Evolutionary conservation across 164 flowering plant genomes (phyloP).

Genomic region (Magnolia kwangsiensis): DNA sequence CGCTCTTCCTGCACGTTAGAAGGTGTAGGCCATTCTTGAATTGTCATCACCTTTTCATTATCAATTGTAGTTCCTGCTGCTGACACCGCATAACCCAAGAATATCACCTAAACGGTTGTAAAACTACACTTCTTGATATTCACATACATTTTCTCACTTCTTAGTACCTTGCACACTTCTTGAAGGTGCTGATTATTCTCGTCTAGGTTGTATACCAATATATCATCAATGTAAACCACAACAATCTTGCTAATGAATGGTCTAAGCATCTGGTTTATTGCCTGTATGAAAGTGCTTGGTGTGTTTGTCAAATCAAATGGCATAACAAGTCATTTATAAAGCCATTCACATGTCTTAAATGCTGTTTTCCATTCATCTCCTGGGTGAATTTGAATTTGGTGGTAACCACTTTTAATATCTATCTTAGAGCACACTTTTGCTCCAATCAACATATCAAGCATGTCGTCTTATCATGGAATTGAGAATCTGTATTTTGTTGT

Average conservation of each 20-base stretch:
- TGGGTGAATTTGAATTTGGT: conserved; percentile 1
- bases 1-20: background rate
- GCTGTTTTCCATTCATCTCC: conserved; percentile 13
- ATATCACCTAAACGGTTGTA: background rate
- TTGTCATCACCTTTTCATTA: background rate
- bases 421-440: background rate
- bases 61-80: background rate
- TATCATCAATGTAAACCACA: conserved; percentile 11
- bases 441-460: background rate
- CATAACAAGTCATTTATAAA: conserved; percentile 6
- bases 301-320: conserved; percentile 7
- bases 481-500: background rate
- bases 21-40: background rate
- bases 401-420: conserved; percentile 1
- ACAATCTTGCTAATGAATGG: conserved; percentile 1
- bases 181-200: background rate
- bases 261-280: background rate
- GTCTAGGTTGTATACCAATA: background rate
- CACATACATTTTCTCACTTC: background rate
- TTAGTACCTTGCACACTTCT: background rate
- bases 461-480: background rate
- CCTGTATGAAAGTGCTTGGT: background rate
- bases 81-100: background rate
- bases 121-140: conserved; percentile 2
- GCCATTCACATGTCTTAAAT: background rate